Percentiles rank a stretch among this genome's conserved stretches.
Evolutionary conservation across 2,329 filamentous ascomycete species (phyloP).

Genomic region (Triangularia verruculosa): DNA sequence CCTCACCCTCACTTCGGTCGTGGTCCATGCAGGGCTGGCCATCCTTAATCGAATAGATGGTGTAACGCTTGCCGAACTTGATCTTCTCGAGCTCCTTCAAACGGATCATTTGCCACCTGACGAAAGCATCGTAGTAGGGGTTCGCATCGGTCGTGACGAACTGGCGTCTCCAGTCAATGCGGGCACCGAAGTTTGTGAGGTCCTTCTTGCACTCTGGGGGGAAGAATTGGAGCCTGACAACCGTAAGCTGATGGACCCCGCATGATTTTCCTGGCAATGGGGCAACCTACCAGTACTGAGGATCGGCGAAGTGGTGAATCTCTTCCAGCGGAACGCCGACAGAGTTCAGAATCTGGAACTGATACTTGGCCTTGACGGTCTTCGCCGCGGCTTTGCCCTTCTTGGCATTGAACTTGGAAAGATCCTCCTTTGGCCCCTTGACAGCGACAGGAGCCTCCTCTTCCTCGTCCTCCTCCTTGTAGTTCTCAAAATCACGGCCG

Average conservation of each 20-base stretch:
- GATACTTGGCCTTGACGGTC: constrained; percentile 90
- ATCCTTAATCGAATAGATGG: constrained; percentile 88
- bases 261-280: constrained; percentile 11
- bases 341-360: constrained; percentile 86
- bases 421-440: constrained; percentile 67
- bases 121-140: constrained; percentile 93
- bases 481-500: constrained; percentile 79
- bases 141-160: constrained; percentile 97
- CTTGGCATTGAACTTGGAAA: constrained; percentile 87
- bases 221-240: constrained; percentile 69
- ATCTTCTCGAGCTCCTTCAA: constrained; percentile 88
- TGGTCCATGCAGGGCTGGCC: constrained; percentile 87
- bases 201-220: constrained; percentile 77
- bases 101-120: constrained; percentile 95
- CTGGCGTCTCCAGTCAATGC: constrained; percentile 89
- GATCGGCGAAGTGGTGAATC: constrained; percentile 89
- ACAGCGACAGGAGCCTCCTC: constrained; percentile 55
- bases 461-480: constrained; percentile 57
- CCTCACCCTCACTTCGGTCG: constrained; percentile 77
- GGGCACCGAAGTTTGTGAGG: constrained; percentile 76
- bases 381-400: constrained; percentile 92
- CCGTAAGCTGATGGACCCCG: constrained; percentile 36
- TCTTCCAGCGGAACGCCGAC: constrained; percentile 84
- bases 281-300: constrained; percentile 44
- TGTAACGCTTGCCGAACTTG: constrained; percentile 82